phyloP scores from a whole-genome alignment of 2,329 filamentous ascomycete genomes.

The Hypomyces perniciosus region DNA sequence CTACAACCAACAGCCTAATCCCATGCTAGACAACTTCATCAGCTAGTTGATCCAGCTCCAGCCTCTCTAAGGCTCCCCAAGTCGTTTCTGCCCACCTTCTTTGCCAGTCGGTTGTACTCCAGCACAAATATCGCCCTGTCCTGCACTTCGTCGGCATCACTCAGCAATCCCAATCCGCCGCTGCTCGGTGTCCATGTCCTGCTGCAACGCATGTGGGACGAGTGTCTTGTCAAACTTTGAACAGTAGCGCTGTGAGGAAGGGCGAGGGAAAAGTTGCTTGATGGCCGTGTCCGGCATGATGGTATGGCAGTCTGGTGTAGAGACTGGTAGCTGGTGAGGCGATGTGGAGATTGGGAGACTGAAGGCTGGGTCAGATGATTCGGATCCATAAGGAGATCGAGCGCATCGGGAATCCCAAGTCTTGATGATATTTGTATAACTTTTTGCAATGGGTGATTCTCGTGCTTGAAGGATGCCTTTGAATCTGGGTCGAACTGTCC shows the following conservation, averaged over 20 bases:
- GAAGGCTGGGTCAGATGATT: neutral
- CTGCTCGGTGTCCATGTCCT: constrained; percentile 55
- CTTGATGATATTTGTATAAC: too few relatives aligned
- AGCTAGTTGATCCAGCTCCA: neutral
- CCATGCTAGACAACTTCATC: constrained; percentile 40
- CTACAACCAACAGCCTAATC: constrained; percentile 36
- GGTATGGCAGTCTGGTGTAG: neutral
- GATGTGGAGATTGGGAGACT: neutral
- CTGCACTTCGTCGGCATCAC: constrained; percentile 44
- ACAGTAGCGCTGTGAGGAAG: constrained; percentile 22
- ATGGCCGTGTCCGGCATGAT: constrained; percentile 15
- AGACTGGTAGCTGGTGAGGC: neutral
- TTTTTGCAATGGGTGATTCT: too few relatives aligned
- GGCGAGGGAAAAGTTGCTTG: constrained; percentile 22
- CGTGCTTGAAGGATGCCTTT: too few relatives aligned
- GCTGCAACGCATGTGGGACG: constrained; percentile 34
- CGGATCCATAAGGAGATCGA: neutral
- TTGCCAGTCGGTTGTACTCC: constrained; percentile 57
- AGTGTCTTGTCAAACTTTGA: constrained; percentile 18
- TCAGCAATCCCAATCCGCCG: constrained; percentile 40
- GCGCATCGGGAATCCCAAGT: too few relatives aligned
- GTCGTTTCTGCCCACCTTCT: constrained; percentile 37
- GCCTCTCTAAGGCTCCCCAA: neutral
- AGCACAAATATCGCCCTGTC: constrained; percentile 44
- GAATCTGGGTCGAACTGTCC: too few relatives aligned